Evolutionary conservation across 345 rosid species (phyloP).

Genomic region (Gossypium anomalum): DNA sequence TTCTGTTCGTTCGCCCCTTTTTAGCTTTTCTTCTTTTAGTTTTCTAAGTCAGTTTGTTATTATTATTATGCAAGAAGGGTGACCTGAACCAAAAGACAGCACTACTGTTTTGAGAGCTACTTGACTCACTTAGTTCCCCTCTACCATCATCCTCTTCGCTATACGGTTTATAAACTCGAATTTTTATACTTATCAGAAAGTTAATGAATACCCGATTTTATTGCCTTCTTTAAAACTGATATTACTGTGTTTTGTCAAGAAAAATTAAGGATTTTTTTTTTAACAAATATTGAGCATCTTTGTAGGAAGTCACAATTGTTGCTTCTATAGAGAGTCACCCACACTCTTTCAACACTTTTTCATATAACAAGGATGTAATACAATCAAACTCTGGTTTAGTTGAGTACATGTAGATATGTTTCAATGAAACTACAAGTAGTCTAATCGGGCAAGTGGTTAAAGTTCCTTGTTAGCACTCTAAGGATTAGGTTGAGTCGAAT

Average conservation of each 20-base stretch:
- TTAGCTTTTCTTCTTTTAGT: not conserved
- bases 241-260: not conserved
- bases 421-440: too few relatives aligned
- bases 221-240: too few relatives aligned
- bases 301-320: not conserved
- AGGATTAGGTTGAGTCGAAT: too few relatives aligned
- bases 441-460: too few relatives aligned
- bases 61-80: not conserved
- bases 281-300: not conserved
- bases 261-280: too few relatives aligned
- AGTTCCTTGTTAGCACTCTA: too few relatives aligned
- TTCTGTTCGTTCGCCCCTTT: not conserved
- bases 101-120: not conserved
- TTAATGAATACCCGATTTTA: too few relatives aligned
- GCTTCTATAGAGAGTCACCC: not conserved
- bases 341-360: not conserved
- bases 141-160: not conserved
- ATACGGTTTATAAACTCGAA: not conserved
- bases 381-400: too few relatives aligned
- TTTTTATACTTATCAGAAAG: too few relatives aligned
- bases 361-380: too few relatives aligned
- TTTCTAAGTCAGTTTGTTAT: not conserved
- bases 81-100: slow-evolving; percentile 3
- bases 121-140: not conserved
- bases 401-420: too few relatives aligned